Evolutionary conservation across 2,329 filamentous ascomycete species (phyloP).

Genomic region (Fusarium aywerte): DNA sequence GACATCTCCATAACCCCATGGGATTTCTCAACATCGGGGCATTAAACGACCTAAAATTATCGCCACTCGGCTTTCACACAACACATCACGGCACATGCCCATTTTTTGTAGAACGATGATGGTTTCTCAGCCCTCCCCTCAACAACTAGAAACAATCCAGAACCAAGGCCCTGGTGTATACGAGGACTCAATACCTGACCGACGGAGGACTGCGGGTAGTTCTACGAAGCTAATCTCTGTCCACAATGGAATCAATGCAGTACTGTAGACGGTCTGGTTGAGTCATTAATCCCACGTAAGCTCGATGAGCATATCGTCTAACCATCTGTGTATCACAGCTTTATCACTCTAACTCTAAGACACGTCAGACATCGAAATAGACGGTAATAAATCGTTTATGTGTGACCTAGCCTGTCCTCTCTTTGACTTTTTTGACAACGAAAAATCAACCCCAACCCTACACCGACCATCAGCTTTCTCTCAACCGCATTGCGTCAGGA

Average conservation of each 20-base stretch:
- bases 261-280: not conserved
- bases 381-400: not conserved
- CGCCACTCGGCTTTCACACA: conserved; percentile 23
- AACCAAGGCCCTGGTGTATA: conserved; percentile 5
- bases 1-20: conserved; percentile 20
- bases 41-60: conserved; percentile 2
- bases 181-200: not conserved
- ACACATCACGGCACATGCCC: conserved; percentile 19
- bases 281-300: conserved; percentile 23
- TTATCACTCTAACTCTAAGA: conserved; percentile 11
- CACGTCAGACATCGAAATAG: conserved; percentile 9
- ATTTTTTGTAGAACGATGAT: conserved; percentile 17
- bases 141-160: conserved; percentile 21
- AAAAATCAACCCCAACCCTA: conserved; percentile 8
- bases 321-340: conserved; percentile 16
- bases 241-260: not conserved
- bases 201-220: conserved; percentile 12
- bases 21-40: conserved; percentile 12
- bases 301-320: conserved; percentile 23
- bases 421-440: not conserved
- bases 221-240: conserved; percentile 14
- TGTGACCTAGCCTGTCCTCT: conserved; percentile 7
- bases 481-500: conserved; percentile 32
- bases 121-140: not conserved
- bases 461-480: conserved; percentile 22